Percentiles rank a stretch among this genome's conserved stretches.
Conservation (phyloP, 495 filamentous ascomycete genomes). For the Immersiella caudata region DNA sequence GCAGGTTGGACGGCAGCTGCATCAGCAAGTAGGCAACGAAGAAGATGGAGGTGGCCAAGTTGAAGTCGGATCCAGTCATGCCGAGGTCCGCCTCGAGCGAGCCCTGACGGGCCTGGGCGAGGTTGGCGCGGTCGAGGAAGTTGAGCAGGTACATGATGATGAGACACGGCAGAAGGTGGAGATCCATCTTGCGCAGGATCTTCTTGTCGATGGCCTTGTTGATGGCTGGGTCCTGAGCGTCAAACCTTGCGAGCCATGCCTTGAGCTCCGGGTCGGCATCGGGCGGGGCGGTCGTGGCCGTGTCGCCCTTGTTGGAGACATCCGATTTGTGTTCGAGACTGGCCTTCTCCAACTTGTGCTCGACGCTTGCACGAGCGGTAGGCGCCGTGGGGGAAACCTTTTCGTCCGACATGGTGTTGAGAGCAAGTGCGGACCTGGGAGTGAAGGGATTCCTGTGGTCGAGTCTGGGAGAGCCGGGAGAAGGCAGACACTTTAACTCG, state of each 20-base stretch:
- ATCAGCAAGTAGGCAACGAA: slow-evolving; percentile 61
- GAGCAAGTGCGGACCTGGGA: background rate
- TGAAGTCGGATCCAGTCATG: slow-evolving; percentile 53
- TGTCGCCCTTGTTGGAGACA: background rate
- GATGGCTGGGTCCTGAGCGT: slow-evolving; percentile 31
- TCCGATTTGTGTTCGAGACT: slow-evolving; percentile 9
- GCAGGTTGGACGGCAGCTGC: slow-evolving; percentile 59
- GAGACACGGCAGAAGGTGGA: slow-evolving; percentile 46
- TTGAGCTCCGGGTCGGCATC: background rate
- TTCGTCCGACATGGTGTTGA: background rate
- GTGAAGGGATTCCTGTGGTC: background rate
- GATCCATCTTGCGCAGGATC: slow-evolving; percentile 45
- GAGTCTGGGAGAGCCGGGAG: background rate
- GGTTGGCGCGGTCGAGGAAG: slow-evolving; percentile 51
- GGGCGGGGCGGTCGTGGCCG: background rate
- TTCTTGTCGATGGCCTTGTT: slow-evolving; percentile 28
- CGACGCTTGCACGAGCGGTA: background rate
- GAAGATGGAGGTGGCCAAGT: slow-evolving; percentile 60
- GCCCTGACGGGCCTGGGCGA: slow-evolving; percentile 47
- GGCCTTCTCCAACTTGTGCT: background rate
- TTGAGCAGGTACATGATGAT: slow-evolving; percentile 50
- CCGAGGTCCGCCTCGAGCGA: slow-evolving; percentile 49
- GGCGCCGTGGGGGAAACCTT: background rate
- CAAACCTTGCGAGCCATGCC: slow-evolving; percentile 27
- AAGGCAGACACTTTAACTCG: background rate